Evolutionary conservation across 1,284 basidiomycete species (phyloP).

Genomic region (Rhodotorula sp.): DNA sequence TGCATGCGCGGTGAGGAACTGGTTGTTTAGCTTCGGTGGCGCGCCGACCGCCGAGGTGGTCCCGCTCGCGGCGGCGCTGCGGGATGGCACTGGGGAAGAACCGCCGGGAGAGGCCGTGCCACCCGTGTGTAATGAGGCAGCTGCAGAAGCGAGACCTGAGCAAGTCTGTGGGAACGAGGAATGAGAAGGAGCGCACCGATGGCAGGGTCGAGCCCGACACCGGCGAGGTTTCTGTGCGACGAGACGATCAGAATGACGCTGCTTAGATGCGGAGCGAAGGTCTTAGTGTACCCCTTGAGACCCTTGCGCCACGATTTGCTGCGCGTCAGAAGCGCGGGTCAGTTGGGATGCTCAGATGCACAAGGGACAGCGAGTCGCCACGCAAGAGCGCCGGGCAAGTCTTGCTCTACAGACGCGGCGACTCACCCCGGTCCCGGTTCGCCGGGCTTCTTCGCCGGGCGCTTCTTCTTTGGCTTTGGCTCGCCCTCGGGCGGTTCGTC

Average conservation of each 20-base stretch:
- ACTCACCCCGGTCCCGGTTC: constrained; percentile 28
- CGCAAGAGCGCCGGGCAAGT: too few species aligned
- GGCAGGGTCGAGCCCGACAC: constrained; percentile 9
- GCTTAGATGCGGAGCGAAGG: too few species aligned
- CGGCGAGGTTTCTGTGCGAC: constrained; percentile 13
- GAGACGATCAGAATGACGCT: background rate
- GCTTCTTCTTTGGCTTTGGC: constrained; percentile 28
- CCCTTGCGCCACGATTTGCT: constrained; percentile 37
- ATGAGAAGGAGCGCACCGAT: background rate
- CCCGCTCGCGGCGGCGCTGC: background rate
- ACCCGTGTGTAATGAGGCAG: background rate
- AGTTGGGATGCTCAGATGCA: background rate
- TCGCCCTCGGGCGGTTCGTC: constrained; percentile 10
- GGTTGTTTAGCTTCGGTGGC: constrained; percentile 25
- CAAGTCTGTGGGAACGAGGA: too few species aligned
- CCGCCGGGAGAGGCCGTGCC: background rate
- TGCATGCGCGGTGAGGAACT: constrained; percentile 19
- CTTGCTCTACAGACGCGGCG: too few species aligned
- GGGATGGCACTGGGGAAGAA: background rate
- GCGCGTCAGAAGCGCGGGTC: background rate
- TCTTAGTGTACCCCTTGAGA: constrained; percentile 25
- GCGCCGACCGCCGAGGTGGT: constrained; percentile 10
- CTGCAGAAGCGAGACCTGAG: background rate
- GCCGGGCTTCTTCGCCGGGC: constrained; percentile 9
- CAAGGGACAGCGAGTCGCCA: too few species aligned